These are phyloP conservation scores for Trichoderma citrinoviride DNA, from an alignment of 2,329 filamentous ascomycete species.

Conservation along the genomic window DNA sequence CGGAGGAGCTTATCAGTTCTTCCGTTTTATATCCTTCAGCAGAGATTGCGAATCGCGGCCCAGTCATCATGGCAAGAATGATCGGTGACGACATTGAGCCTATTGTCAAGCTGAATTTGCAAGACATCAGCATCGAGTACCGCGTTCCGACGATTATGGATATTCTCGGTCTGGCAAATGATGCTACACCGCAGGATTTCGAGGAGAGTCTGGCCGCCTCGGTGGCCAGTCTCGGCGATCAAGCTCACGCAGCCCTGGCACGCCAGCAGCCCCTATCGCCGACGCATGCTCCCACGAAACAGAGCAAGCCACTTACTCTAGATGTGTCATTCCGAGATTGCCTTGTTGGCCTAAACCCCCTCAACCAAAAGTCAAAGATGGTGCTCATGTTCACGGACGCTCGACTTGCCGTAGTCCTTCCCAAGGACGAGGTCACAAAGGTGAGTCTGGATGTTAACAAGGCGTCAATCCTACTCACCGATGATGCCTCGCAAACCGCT, in stretches of 20 bases:
- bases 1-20: conserved; percentile 69
- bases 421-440: conserved; percentile 62
- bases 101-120: conserved; percentile 80
- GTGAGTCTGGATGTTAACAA: conserved; percentile 70
- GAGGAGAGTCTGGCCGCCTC: conserved; percentile 75
- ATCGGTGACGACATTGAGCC: conserved; percentile 95
- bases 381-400: conserved; percentile 77
- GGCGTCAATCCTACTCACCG: conserved; percentile 77
- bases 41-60: conserved; percentile 30
- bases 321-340: conserved; percentile 80
- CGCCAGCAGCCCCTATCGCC: conserved; percentile 23
- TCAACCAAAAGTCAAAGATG: conserved; percentile 70
- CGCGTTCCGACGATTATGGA: conserved; percentile 80
- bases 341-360: conserved; percentile 78
- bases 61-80: conserved; percentile 80
- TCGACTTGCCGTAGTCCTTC: conserved; percentile 65
- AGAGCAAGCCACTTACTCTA: conserved; percentile 60
- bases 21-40: conserved; percentile 30
- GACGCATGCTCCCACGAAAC: conserved; percentile 29
- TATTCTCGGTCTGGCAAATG: conserved; percentile 66
- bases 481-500: conserved; percentile 55
- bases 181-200: conserved; percentile 68
- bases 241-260: conserved; percentile 51
- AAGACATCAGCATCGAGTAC: conserved; percentile 84
- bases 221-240: conserved; percentile 70